phyloP scores from a whole-genome alignment of 805 yeast species.

The Suhomyces kilbournensis region DNA sequence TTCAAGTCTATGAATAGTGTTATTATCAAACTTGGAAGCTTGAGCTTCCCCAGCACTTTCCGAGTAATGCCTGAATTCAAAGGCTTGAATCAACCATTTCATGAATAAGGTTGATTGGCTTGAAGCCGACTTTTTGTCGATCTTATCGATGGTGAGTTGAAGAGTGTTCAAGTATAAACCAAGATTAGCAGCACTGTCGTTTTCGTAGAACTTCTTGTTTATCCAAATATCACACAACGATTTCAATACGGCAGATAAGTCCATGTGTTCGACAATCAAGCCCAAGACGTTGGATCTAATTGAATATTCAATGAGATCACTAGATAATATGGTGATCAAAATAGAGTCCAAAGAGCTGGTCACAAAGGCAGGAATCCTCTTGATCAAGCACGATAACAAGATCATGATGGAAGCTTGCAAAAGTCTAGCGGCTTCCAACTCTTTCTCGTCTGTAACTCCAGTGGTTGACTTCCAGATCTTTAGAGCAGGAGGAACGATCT shows the following conservation, averaged over 20 bases:
- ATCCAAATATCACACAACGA: constrained; percentile 66
- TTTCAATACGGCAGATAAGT: constrained; percentile 57
- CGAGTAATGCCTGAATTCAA: constrained; percentile 60
- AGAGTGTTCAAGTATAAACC: constrained; percentile 69
- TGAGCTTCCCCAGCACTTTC: constrained; percentile 31
- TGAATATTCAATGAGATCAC: constrained; percentile 55
- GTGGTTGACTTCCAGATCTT: constrained; percentile 49
- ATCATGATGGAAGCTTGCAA: constrained; percentile 71
- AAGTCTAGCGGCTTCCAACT: constrained; percentile 25
- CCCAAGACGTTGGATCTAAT: constrained; percentile 63
- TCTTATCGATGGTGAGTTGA: constrained; percentile 59
- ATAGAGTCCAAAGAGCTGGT: constrained; percentile 64
- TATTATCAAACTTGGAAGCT: constrained; percentile 50
- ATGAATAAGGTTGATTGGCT: constrained; percentile 64
- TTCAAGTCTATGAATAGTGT: constrained; percentile 79
- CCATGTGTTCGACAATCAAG: constrained; percentile 63
- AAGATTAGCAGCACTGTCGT: constrained; percentile 40
- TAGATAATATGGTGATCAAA: constrained; percentile 53
- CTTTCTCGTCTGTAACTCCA: constrained; percentile 13
- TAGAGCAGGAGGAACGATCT: constrained; percentile 73
- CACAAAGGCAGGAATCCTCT: constrained; percentile 83
- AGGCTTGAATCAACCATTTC: constrained; percentile 63
- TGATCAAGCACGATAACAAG: constrained; percentile 69
- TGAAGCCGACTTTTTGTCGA: constrained; percentile 76
- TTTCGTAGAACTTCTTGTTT: constrained; percentile 29